These are phyloP conservation scores for Pleurotus djamor DNA, from an alignment of 768 basidiomycete genomes.

Conservation along the genomic window DNA sequence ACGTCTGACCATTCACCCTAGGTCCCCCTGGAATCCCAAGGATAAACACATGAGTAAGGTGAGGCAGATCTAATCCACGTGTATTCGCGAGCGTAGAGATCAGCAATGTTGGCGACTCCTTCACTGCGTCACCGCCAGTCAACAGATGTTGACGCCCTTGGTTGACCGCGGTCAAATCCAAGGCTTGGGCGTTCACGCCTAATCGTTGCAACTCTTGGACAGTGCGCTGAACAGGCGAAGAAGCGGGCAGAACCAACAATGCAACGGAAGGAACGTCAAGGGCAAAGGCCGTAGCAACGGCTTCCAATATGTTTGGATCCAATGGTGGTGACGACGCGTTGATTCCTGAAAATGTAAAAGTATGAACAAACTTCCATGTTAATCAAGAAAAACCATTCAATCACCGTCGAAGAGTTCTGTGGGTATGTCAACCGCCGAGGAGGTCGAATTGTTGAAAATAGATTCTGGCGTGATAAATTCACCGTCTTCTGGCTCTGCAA, in stretches of 20 bases:
- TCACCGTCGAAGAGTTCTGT: constrained; percentile 19
- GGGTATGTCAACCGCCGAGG: constrained; percentile 11
- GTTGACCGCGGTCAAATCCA: constrained; percentile 49
- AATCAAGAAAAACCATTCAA: constrained; percentile 2
- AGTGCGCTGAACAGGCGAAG: constrained; percentile 57
- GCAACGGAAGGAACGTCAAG: constrained; percentile 68
- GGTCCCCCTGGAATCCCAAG: constrained; percentile 55
- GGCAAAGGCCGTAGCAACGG: constrained; percentile 68
- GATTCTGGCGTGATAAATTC: constrained; percentile 10
- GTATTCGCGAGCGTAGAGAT: constrained; percentile 69
- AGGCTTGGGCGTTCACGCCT: constrained; percentile 63
- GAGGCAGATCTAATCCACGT: constrained; percentile 72
- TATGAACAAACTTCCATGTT: constrained; percentile 4
- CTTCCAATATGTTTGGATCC: constrained; percentile 57
- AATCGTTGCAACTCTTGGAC: constrained; percentile 62
- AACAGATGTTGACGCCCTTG: constrained; percentile 42
- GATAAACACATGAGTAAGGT: constrained; percentile 73
- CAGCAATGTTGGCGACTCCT: constrained; percentile 58
- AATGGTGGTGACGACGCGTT: constrained; percentile 47
- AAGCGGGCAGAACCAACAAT: constrained; percentile 65
- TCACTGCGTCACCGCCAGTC: constrained; percentile 21
- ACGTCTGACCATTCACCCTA: constrained; percentile 33
- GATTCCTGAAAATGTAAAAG: constrained; percentile 34
- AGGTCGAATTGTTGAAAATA: constrained; percentile 5
- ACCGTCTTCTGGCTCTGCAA: constrained; percentile 13